Base-by-base conservation (phyloP, 2,329 filamentous ascomycete species). In the Botryotinia convoluta region DNA sequence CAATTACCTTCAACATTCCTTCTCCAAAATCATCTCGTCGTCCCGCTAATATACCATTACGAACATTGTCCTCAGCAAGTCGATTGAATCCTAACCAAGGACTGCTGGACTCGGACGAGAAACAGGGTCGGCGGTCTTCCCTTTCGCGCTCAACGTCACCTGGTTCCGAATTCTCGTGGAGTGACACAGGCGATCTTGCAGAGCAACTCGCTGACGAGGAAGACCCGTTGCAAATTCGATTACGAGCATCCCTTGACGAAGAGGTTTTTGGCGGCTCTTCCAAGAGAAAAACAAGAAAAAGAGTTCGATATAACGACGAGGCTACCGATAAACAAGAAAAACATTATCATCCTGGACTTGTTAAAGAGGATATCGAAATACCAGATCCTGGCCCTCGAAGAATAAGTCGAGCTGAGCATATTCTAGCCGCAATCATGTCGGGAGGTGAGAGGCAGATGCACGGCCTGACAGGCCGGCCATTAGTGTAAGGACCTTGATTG, bases 381-480 rank as follows among this genome's bases (percentile, higher is more conserved):
- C 95, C 95, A 39, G 86, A 88, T 79, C 89, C 92, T 74, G 84
- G 86, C 69, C 88, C 87, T 65, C 88, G 88, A 77, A 88, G 84
- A 75, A 89, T 94, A 75, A 88, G 89, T 71, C 87, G 87, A 79
- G 88, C 85, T 76, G 89, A 95, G 82, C 91, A 90, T 81, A 83
- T 93, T 77, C 84, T 98, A 79, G 93, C 92, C 78, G 83, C 87
- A 86, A 92, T 97, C 88, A 98, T 99, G 95, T 90, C 94, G 78
- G 90, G 91, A 81, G 90, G 93, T 77, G 88, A 90, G 78, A 86
- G 88, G 81, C 90, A 92, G 81, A 91, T 94, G 80, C 93, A 96
- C 85, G 96, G 96, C 86, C 89, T 99, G 79, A 97, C 97, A 80
- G 96, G 96, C 85, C 97, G 97, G 86, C 91, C 95, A 84, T 87